Evolutionary conservation across 1,139 yeast species (phyloP).

Genomic region (Geotrichum histeridarum): DNA sequence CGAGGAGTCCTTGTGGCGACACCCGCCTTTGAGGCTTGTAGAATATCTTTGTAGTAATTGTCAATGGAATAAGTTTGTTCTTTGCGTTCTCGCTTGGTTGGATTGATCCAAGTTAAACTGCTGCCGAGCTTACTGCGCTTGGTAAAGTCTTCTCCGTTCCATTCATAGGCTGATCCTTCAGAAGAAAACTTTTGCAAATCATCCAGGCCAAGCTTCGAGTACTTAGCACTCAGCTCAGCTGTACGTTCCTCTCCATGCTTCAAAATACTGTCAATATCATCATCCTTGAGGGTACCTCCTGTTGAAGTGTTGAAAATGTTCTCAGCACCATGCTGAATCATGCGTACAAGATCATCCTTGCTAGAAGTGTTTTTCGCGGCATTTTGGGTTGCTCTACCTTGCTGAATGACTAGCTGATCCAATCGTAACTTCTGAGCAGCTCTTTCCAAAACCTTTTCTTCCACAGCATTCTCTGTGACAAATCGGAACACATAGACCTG

Average conservation of each 20-base stretch:
- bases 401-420: conserved; percentile 94
- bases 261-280: conserved; percentile 76
- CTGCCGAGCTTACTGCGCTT: conserved; percentile 42
- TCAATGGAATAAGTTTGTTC: conserved; percentile 80
- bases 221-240: conserved; percentile 65
- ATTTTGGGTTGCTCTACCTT: conserved; percentile 58
- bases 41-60: conserved; percentile 78
- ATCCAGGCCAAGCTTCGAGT: conserved; percentile 79
- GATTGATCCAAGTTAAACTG: conserved; percentile 62
- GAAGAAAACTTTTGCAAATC: conserved; percentile 86
- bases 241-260: conserved; percentile 79
- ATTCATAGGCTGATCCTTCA: conserved; percentile 82
- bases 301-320: conserved; percentile 54
- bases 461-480: conserved; percentile 93
- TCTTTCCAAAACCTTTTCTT: conserved; percentile 89
- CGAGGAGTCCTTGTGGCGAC: conserved; percentile 50
- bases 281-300: conserved; percentile 42
- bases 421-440: conserved; percentile 91
- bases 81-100: conserved; percentile 81
- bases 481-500: conserved; percentile 89
- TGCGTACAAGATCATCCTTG: conserved; percentile 81
- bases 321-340: conserved; percentile 97
- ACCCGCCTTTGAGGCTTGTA: conserved; percentile 43
- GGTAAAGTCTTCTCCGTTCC: conserved; percentile 95
- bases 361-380: conserved; percentile 49